These are phyloP conservation scores for Nymphaea colorata DNA, from an alignment of 164 flowering plant genomes.

Conservation along the genomic window DNA sequence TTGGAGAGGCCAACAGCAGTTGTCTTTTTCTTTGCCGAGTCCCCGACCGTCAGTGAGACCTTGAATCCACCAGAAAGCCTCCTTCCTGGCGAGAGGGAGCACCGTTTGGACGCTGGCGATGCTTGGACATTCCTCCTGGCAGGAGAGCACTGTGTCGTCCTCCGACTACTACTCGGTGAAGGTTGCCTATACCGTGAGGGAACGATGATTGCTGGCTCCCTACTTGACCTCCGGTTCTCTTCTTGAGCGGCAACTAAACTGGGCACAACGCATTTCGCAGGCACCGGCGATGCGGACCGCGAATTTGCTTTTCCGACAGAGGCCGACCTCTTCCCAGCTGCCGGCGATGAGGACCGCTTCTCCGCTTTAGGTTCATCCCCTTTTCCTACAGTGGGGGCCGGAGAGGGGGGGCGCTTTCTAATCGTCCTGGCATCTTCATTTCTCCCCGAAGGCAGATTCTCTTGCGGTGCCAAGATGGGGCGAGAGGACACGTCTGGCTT, in stretches of 20 bases:
- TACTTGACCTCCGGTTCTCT: conserved; percentile 47
- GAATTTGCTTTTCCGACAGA: conserved; percentile 44
- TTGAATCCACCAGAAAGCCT: conserved; percentile 66
- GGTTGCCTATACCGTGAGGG: conserved; percentile 94
- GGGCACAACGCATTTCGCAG: conserved; percentile 83
- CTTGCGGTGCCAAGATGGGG: conserved; percentile 25
- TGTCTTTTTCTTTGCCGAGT: conserved; percentile 54
- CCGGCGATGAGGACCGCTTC: conserved; percentile 45
- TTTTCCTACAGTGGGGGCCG: not conserved
- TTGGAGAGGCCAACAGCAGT: conserved; percentile 59
- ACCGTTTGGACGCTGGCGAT: conserved; percentile 48
- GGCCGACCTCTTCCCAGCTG: conserved; percentile 27
- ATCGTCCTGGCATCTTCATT: not conserved
- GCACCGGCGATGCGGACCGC: conserved; percentile 77
- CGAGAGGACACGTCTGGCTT: conserved; percentile 8
- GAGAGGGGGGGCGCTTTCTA: not conserved
- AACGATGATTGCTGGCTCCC: conserved; percentile 77
- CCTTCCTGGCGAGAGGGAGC: conserved; percentile 70
- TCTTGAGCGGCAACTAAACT: conserved; percentile 63
- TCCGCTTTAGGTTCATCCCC: conserved; percentile 3
- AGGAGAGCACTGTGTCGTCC: conserved; percentile 4
- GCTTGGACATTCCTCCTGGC: conserved; percentile 21
- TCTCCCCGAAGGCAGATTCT: conserved; percentile 10
- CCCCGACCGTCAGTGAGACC: conserved; percentile 35
- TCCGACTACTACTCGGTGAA: conserved; percentile 54